Evolutionary conservation across 352 stramenopile genomes (phyloP).

Genomic region (Phytopythium sindhum): DNA sequence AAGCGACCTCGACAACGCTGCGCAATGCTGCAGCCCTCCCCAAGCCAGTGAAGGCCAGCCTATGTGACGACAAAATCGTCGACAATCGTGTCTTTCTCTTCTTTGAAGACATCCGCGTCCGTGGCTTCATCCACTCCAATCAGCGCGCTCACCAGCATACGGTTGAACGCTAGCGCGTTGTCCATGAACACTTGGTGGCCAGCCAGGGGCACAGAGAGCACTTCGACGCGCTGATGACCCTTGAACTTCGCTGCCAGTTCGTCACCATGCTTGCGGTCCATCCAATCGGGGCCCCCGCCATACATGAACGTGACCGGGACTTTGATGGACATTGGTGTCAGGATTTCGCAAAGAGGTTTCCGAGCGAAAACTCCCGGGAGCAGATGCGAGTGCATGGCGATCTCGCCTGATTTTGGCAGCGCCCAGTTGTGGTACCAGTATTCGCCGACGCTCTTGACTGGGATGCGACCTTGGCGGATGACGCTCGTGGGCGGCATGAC

Average conservation of each 20-base stretch:
- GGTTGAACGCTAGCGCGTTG: slow-evolving; percentile 64
- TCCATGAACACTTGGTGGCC: slow-evolving; percentile 74
- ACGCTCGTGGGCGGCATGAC: slow-evolving; percentile 61
- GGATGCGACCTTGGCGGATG: slow-evolving; percentile 44
- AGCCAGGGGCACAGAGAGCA: slow-evolving; percentile 40
- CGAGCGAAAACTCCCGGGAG: slow-evolving; percentile 51
- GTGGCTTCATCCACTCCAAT: background rate
- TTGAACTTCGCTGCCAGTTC: slow-evolving; percentile 38
- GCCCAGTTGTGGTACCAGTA: slow-evolving; percentile 85
- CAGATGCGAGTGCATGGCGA: slow-evolving; percentile 68
- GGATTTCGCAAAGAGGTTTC: slow-evolving; percentile 51
- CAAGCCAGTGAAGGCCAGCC: background rate
- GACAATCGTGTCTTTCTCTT: background rate
- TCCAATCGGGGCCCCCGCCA: slow-evolving; percentile 66
- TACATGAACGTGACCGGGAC: slow-evolving; percentile 73
- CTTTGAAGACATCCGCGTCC: background rate
- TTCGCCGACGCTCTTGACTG: slow-evolving; percentile 30
- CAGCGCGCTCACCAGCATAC: slow-evolving; percentile 36
- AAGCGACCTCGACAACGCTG: background rate
- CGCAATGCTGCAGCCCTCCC: background rate
- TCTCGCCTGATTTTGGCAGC: slow-evolving; percentile 54
- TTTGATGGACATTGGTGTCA: slow-evolving; percentile 46
- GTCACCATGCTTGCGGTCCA: slow-evolving; percentile 53
- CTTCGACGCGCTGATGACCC: slow-evolving; percentile 34
- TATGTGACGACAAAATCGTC: slow-evolving; percentile 1